Evolutionary conservation across 495 filamentous ascomycete genomes (phyloP).

Genomic region (Cercophora newfieldiana): DNA sequence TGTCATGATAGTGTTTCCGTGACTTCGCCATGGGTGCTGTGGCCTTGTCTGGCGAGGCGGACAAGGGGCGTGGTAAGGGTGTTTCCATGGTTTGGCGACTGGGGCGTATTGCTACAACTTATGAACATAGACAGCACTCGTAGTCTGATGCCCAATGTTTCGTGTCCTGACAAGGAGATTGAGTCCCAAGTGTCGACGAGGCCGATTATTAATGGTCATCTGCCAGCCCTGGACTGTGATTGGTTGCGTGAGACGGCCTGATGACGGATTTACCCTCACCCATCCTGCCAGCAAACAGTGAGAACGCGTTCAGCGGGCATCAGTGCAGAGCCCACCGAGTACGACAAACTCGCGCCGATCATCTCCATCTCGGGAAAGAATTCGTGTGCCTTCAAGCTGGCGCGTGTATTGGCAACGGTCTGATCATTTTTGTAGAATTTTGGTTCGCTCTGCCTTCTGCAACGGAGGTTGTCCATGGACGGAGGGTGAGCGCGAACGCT

Average conservation of each 20-base stretch:
- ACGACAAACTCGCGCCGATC: too few relatives aligned
- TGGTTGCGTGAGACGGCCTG: not conserved
- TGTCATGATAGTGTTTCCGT: not conserved
- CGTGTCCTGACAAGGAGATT: not conserved
- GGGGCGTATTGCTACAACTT: not conserved
- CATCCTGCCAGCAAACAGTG: not conserved
- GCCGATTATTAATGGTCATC: conserved; percentile 4
- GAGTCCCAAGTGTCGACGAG: conserved; percentile 3
- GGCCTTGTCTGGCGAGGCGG: not conserved
- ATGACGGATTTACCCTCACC: not conserved
- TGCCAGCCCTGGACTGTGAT: not conserved
- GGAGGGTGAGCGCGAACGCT: too few relatives aligned
- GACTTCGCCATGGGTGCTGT: not conserved
- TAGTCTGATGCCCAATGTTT: not conserved
- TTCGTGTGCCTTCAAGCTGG: too few relatives aligned
- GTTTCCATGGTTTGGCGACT: not conserved
- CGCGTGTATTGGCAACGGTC: too few relatives aligned
- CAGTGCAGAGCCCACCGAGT: not conserved
- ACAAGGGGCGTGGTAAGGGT: not conserved
- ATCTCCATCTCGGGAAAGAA: too few relatives aligned
- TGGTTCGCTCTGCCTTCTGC: too few relatives aligned
- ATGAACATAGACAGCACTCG: not conserved
- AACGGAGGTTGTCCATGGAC: too few relatives aligned
- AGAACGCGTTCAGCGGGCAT: not conserved
- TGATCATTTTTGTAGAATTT: too few relatives aligned